phyloP scores from a whole-genome alignment of 2,329 filamentous ascomycete species.

The Arthrobotrys musiformis region DNA sequence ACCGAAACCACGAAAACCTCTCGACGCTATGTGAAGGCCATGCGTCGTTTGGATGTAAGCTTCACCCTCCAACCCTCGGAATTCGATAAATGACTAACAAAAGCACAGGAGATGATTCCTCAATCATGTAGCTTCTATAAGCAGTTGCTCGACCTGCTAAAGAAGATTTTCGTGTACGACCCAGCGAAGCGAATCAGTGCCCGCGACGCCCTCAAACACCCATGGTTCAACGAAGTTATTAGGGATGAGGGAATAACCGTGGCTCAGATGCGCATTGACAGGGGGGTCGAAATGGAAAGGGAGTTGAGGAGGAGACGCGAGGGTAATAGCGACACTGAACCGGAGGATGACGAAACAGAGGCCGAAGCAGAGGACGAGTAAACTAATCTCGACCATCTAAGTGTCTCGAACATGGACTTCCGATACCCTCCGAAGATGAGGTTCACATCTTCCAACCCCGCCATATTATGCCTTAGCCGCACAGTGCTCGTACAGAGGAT shows the following conservation, averaged over 20 bases:
- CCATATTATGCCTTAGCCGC: neutral
- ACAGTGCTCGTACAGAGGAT: neutral
- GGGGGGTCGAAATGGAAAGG: slow-evolving; percentile 59
- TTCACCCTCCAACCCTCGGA: neutral
- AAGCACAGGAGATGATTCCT: slow-evolving; percentile 73
- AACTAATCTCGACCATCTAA: neutral
- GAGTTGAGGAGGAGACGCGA: slow-evolving; percentile 46
- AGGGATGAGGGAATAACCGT: slow-evolving; percentile 76
- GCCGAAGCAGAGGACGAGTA: slow-evolving; percentile 39
- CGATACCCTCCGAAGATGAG: neutral
- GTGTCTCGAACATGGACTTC: neutral
- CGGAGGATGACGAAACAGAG: slow-evolving; percentile 53
- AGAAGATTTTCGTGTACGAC: slow-evolving; percentile 76
- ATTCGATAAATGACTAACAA: slow-evolving; percentile 28
- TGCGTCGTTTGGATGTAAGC: slow-evolving; percentile 73
- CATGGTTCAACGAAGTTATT: slow-evolving; percentile 74
- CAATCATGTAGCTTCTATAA: slow-evolving; percentile 69
- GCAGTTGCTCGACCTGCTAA: slow-evolving; percentile 73
- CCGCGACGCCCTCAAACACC: slow-evolving; percentile 73
- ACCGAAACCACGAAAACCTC: slow-evolving; percentile 73
- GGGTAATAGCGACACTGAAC: slow-evolving; percentile 50
- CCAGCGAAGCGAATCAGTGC: slow-evolving; percentile 74
- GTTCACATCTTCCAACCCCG: neutral
- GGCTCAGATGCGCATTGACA: slow-evolving; percentile 71
- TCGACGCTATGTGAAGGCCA: slow-evolving; percentile 75